Conservation (phyloP, 768 basidiomycete species). For the Termitomyces bulborhizus region DNA sequence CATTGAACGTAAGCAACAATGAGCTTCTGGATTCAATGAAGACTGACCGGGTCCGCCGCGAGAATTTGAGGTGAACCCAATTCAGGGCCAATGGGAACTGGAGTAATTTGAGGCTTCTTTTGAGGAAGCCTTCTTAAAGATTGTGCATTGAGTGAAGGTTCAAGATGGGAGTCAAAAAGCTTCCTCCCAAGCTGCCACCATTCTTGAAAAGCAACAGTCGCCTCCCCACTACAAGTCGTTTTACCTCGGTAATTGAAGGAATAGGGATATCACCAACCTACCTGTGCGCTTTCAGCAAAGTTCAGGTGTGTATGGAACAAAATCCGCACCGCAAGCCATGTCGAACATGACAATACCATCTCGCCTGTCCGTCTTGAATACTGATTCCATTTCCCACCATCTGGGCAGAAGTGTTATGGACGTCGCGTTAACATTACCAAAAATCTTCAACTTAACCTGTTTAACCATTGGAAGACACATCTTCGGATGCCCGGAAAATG, state of each 20-base stretch:
- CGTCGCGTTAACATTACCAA: slow-evolving; percentile 6
- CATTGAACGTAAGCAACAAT: slow-evolving; percentile 1
- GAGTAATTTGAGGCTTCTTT: slow-evolving; percentile 18
- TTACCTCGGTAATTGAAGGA: background rate
- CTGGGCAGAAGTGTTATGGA: slow-evolving; percentile 15
- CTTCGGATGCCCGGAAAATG: slow-evolving; percentile 63
- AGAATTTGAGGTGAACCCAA: slow-evolving; percentile 27
- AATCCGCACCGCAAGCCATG: slow-evolving; percentile 46
- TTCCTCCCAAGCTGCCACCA: slow-evolving; percentile 46
- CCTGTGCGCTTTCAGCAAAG: slow-evolving; percentile 13
- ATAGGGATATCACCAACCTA: slow-evolving; percentile 18
- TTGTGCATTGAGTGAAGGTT: slow-evolving; percentile 1
- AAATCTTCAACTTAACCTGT: slow-evolving; percentile 26
- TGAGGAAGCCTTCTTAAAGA: slow-evolving; percentile 8
- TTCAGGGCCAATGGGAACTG: slow-evolving; percentile 27
- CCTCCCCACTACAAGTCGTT: slow-evolving; percentile 49
- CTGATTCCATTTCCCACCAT: slow-evolving; percentile 31
- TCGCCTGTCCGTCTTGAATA: slow-evolving; percentile 9
- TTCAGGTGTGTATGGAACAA: slow-evolving; percentile 11
- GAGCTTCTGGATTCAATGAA: background rate
- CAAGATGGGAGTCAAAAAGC: slow-evolving; percentile 8
- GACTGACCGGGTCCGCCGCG: slow-evolving; percentile 49
- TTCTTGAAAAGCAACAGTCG: slow-evolving; percentile 49
- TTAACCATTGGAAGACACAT: slow-evolving; percentile 47
- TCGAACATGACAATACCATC: slow-evolving; percentile 42